Evolutionary conservation across 2,329 filamentous ascomycete species (phyloP).

Genomic region (Pezicula carpinea): DNA sequence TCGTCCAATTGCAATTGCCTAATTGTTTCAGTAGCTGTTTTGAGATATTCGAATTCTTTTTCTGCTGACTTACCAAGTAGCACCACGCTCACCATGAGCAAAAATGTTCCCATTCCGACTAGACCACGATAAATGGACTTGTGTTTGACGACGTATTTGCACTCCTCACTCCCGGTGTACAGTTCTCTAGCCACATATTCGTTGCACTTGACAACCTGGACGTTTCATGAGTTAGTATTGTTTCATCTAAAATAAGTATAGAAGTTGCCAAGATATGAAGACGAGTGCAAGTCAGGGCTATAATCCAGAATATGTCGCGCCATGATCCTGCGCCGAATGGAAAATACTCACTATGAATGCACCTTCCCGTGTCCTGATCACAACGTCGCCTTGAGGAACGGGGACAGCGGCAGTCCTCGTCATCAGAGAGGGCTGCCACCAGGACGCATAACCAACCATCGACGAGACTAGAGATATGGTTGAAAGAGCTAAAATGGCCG

Average conservation of each 20-base stretch:
- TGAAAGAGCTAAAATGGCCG: slow-evolving; percentile 45
- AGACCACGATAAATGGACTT: slow-evolving; percentile 42
- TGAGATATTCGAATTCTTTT: not conserved
- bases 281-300: too few relatives aligned
- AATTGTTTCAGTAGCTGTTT: not conserved
- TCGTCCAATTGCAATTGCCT: slow-evolving; percentile 53
- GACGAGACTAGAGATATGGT: slow-evolving; percentile 49
- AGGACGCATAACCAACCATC: slow-evolving; percentile 51
- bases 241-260: too few relatives aligned
- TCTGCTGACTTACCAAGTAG: slow-evolving; percentile 41
- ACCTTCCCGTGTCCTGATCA: slow-evolving; percentile 56
- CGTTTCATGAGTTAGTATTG: too few relatives aligned
- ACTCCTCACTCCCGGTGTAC: slow-evolving; percentile 57
- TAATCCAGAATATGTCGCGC: too few relatives aligned
- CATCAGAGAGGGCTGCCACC: slow-evolving; percentile 52
- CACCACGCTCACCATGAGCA: slow-evolving; percentile 58
- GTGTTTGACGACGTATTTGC: slow-evolving; percentile 46
- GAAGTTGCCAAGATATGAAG: too few relatives aligned
- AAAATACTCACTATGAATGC: slow-evolving; percentile 44
- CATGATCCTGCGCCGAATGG: too few relatives aligned
- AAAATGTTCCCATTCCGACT: slow-evolving; percentile 52
- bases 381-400: slow-evolving; percentile 50
- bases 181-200: slow-evolving; percentile 60
- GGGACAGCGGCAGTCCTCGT: slow-evolving; percentile 42
- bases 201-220: slow-evolving; percentile 40